Base-by-base conservation (phyloP, 257 asterid species). In the Capsicum chinense region DNA sequence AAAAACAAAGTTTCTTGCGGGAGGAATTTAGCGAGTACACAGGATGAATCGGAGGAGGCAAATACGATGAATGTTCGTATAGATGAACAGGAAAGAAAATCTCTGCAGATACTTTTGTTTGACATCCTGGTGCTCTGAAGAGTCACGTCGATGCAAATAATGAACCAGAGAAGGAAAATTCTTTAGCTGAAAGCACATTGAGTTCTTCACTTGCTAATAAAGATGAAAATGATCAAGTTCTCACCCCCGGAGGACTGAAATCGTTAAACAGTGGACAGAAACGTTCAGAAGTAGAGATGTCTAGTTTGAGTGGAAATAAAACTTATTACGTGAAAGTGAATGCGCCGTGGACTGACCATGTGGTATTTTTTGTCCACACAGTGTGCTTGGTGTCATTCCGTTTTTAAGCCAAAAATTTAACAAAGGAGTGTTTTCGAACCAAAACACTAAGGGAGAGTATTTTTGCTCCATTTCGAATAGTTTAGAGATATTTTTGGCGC, bases 211-310 rank as follows among this genome's bases (percentile, higher is more conserved):
- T 88, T 69, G 88, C 54, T 71, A 50, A 83, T 16, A 58, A 84
- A 64, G 80, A n/a, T 74, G 87, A 85, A 83, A 84, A 67, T 76
- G 88, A 66, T 64, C 87, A 87, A 79, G 73, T 58, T 50, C 86
- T 79, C 85, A 79, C 86, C 35, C 57, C 2, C 21, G 81, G 57
- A 47, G 83, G 73, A 57, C 76, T 78, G 47, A 81, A 83, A 82
- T 83, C 84, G 35, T 50, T 79, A 80, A 87, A 87, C 44, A 70
- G 80, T 66, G 82, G 78, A 63, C 88, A 88, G 71, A 73, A 79
- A 70, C 83, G 66, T 26, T 69, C 83, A n/a, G 90, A 90, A 83
- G 83, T 59, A 62, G 87, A 78, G 67, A 85, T 82, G 76, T 87
- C 62, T 71, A 83, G 70, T 47, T 84, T 80, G 82, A 73, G 48